phyloP scores from a whole-genome alignment of 1,284 basidiomycete species.

The Heterobasidion irregulare region DNA sequence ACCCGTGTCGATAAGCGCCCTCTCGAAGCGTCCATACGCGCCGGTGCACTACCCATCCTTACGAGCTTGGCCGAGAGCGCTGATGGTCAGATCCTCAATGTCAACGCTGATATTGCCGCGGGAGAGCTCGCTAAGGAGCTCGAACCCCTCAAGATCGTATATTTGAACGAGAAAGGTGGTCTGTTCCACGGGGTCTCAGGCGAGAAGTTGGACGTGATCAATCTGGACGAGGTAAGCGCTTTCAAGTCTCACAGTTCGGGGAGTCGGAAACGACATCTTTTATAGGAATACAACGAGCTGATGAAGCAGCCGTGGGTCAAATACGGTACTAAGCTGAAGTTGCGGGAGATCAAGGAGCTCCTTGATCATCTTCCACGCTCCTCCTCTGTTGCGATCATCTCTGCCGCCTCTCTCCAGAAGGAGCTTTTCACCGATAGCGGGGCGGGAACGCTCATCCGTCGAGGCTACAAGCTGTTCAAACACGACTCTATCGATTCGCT shows the following conservation, averaged over 20 bases:
- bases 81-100: conserved; percentile 92
- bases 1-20: conserved; percentile 90
- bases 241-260: background rate
- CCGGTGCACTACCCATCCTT: conserved; percentile 89
- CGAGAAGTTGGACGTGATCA: conserved; percentile 93
- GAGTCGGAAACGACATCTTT: background rate
- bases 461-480: conserved; percentile 97
- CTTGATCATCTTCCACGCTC: conserved; percentile 97
- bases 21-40: conserved; percentile 89
- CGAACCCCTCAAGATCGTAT: conserved; percentile 98
- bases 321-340: conserved; percentile 98
- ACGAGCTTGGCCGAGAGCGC: conserved; percentile 87
- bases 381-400: conserved; percentile 98
- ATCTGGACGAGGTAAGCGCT: conserved; percentile 80
- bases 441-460: conserved; percentile 94
- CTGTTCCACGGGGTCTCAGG: conserved; percentile 96
- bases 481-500: conserved; percentile 76
- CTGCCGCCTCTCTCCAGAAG: conserved; percentile 88
- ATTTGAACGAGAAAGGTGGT: conserved; percentile 97
- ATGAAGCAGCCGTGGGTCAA: conserved; percentile 99
- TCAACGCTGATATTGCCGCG: conserved; percentile 95
- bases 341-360: conserved; percentile 98
- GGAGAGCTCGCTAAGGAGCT: conserved; percentile 94
- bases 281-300: conserved; percentile 87
- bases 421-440: conserved; percentile 99